Conservation (phyloP, 2,329 filamentous ascomycete species). For the Aspergillus terreus region DNA sequence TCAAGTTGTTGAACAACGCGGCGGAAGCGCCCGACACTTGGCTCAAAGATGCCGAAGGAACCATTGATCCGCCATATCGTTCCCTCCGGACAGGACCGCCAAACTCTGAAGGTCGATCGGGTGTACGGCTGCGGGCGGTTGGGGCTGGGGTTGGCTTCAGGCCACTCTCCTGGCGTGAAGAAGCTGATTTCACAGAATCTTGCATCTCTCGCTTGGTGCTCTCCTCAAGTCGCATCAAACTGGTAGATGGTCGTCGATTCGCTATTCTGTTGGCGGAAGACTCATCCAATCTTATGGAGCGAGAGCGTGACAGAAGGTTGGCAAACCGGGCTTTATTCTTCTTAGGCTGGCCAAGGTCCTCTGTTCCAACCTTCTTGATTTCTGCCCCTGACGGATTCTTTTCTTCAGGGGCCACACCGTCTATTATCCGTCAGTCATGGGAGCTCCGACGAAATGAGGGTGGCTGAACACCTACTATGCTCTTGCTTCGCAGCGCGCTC, state of each 20-base stretch:
- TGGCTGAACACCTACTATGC: slow-evolving; percentile 18
- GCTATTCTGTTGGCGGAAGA: slow-evolving; percentile 28
- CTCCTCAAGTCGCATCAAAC: slow-evolving; percentile 37
- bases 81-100: slow-evolving; percentile 32
- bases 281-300: slow-evolving; percentile 44
- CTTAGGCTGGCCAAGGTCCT: slow-evolving; percentile 30
- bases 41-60: slow-evolving; percentile 45
- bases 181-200: slow-evolving; percentile 58
- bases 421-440: slow-evolving; percentile 15
- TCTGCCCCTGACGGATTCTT: slow-evolving; percentile 20
- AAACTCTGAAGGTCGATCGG: slow-evolving; percentile 55
- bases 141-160: slow-evolving; percentile 66
- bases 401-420: slow-evolving; percentile 15
- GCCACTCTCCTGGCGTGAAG: slow-evolving; percentile 63
- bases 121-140: slow-evolving; percentile 65
- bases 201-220: slow-evolving; percentile 32
- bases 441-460: not conserved
- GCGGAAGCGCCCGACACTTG: slow-evolving; percentile 54
- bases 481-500: slow-evolving; percentile 25
- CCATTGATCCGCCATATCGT: slow-evolving; percentile 32
- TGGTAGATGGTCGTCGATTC: slow-evolving; percentile 37
- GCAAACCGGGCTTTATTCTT: slow-evolving; percentile 45
- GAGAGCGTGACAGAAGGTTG: slow-evolving; percentile 42
- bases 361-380: slow-evolving; percentile 24
- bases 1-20: slow-evolving; percentile 69